A percentile compares a stretch with the other conserved stretches of the same genome.
Conservation (phyloP, 805 yeast species). For the Priceomyces medius region DNA sequence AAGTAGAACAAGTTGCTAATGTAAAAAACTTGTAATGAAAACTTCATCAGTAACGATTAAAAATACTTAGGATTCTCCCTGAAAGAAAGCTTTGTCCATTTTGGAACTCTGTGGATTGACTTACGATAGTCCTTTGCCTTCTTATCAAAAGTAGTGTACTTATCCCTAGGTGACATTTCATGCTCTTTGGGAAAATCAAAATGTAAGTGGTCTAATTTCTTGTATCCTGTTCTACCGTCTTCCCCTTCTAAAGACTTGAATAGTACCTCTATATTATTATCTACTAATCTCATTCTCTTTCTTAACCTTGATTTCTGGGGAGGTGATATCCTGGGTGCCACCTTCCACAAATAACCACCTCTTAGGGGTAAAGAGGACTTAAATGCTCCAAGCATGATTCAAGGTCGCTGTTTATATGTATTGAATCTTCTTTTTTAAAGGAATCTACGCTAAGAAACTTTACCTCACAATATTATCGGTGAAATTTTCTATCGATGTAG, state of each 20-base stretch:
- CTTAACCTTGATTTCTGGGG: conserved; percentile 84
- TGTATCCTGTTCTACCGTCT: conserved; percentile 33
- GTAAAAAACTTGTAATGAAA: background rate
- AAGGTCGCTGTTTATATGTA: no score
- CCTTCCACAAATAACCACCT: conserved; percentile 76
- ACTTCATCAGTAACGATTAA: conserved; percentile 25
- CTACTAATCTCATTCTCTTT: conserved; percentile 78
- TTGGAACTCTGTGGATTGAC: conserved; percentile 82
- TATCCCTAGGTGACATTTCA: conserved; percentile 79
- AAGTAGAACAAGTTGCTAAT: background rate
- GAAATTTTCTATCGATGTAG: no score
- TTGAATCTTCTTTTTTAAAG: background rate
- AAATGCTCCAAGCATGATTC: conserved; percentile 69
- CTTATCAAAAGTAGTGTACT: conserved; percentile 82
- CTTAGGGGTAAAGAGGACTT: conserved; percentile 53
- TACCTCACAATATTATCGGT: no score
- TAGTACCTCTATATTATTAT: conserved; percentile 67
- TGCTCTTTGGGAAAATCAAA: conserved; percentile 66
- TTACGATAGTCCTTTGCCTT: conserved; percentile 79
- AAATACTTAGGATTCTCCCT: conserved; percentile 77
- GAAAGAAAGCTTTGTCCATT: conserved; percentile 84
- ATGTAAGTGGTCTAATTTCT: conserved; percentile 36
- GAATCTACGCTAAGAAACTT: no score
- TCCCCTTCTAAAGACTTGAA: conserved; percentile 32
- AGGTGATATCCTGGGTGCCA: conserved; percentile 56